Conservation (phyloP, 495 filamentous ascomycete genomes). For the Penicillium turbatum region DNA sequence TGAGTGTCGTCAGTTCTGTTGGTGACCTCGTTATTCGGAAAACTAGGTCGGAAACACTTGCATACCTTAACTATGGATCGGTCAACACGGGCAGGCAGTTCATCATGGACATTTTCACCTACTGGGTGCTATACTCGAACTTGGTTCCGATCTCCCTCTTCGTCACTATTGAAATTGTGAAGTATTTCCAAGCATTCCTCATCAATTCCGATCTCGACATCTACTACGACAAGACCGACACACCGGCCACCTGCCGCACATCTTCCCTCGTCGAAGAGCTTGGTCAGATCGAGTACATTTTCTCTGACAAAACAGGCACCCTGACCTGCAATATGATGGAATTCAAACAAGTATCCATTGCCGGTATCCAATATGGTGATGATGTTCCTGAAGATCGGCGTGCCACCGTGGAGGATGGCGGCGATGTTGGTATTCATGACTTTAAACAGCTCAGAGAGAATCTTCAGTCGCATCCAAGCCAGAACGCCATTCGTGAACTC, state of each 20-base stretch:
- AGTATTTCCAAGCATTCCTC: slow-evolving; percentile 94
- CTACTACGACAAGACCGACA: slow-evolving; percentile 94
- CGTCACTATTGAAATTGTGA: slow-evolving; percentile 96
- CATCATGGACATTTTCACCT: slow-evolving; percentile 92
- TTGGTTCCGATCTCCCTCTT: slow-evolving; percentile 96
- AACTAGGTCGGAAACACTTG: slow-evolving; percentile 53
- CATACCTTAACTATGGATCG: slow-evolving; percentile 64
- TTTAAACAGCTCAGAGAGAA: slow-evolving; percentile 76
- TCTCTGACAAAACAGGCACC: slow-evolving; percentile 99
- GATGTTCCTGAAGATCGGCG: slow-evolving; percentile 89
- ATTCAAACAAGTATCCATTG: slow-evolving; percentile 91
- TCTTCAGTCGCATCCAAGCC: slow-evolving; percentile 61
- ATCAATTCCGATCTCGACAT: slow-evolving; percentile 98
- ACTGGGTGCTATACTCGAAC: slow-evolving; percentile 98
- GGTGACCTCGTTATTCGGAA: slow-evolving; percentile 80
- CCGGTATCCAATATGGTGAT: slow-evolving; percentile 88
- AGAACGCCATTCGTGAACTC: slow-evolving; percentile 80
- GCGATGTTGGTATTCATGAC: slow-evolving; percentile 79
- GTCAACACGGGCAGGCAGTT: slow-evolving; percentile 70
- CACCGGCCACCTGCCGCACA: slow-evolving; percentile 90
- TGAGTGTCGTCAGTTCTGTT: slow-evolving; percentile 84
- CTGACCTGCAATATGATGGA: slow-evolving; percentile 99
- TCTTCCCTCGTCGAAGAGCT: slow-evolving; percentile 96
- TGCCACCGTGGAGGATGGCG: slow-evolving; percentile 67
- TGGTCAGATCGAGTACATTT: slow-evolving; percentile 97